Evolutionary conservation across 495 filamentous ascomycete species (phyloP), one percentile per base, ranked within the genome.

Genomic region (Lepraria neglecta): DNA sequence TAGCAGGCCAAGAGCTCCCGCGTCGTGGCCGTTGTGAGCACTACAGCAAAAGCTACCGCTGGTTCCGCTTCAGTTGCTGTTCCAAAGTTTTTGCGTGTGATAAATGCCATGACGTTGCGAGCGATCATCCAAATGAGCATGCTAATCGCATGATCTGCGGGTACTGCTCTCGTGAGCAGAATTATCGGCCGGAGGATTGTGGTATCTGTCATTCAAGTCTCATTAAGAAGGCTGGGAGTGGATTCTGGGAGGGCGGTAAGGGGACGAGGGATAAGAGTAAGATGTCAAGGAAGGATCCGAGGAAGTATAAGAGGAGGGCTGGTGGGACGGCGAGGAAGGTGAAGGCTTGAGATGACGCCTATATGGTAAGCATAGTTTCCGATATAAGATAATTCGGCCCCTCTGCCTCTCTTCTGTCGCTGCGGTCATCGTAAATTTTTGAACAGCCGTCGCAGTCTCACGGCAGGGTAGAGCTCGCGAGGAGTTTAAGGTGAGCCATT

Each of bases 231-330:
- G 77, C 75, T 28, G 87, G 87, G 0, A 83, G 76, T 60, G 91
- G 90, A 9, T 96, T 89, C 70, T 96, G 91, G 91, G 91, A 96
- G 74, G 91, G 91, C 17, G 91, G 91, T 2, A 91, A 89, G 70
- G 90, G 90, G 11, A 92, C 87, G n/a, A 74, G 88, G 56, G 86
- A 89, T 70, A 82, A 78, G 70, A 71, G 69, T 21, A 69, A 79
- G 61, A 90, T 91, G 88, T 87, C 85, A 62, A 77, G 84, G 59
- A 89, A 87, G 70, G 59, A 61, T 73, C 84, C 84, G 65, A 77
- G 87, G 68, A 91, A 91, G 76, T 86, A 82, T 68, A 83, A 84
- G 60, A 74, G 85, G 35, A 68, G 72, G 14, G 45, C 58, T 15
- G 65, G 65, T n/a, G 57, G 60, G 3, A 59, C 70, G 24, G 68